Conservation (phyloP, 1,284 basidiomycete species). For the Ceratobasidium sp. region DNA sequence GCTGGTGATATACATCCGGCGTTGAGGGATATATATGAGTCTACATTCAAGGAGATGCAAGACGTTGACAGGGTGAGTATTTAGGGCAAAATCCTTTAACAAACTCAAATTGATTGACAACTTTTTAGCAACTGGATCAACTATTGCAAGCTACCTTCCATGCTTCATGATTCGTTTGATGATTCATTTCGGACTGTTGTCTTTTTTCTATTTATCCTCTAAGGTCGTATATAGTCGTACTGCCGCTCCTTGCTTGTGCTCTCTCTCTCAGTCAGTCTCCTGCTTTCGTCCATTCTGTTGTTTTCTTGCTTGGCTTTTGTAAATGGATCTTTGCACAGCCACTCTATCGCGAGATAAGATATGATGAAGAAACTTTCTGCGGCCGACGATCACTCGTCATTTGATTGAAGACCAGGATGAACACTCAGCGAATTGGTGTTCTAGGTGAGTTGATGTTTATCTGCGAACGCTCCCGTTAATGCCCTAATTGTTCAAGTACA, state of each 20-base stretch:
- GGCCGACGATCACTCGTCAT: conserved; percentile 24
- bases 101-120: not conserved
- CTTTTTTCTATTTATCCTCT: conserved; percentile 28
- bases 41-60: conserved; percentile 75
- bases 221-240: conserved; percentile 24
- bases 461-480: not conserved
- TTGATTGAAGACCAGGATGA: conserved; percentile 7
- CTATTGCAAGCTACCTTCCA: conserved; percentile 40
- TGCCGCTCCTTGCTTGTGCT: conserved; percentile 22
- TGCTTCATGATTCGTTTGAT: conserved; percentile 17
- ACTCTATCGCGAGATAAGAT: conserved; percentile 21
- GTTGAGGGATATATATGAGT: conserved; percentile 72
- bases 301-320: conserved; percentile 21
- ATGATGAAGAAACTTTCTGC: conserved; percentile 15
- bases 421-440: conserved; percentile 29
- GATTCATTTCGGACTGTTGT: not conserved
- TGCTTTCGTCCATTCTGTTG: conserved; percentile 17
- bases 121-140: conserved; percentile 44
- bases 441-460: conserved; percentile 11
- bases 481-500: conserved; percentile 48
- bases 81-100: not conserved
- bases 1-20: conserved; percentile 71
- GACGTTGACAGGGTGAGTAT: conserved; percentile 75
- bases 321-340: conserved; percentile 34
- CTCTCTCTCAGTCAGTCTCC: not conserved